Evolutionary conservation across 2,329 filamentous ascomycete genomes (phyloP).

Genomic region (Teratosphaeria gauchensis): DNA sequence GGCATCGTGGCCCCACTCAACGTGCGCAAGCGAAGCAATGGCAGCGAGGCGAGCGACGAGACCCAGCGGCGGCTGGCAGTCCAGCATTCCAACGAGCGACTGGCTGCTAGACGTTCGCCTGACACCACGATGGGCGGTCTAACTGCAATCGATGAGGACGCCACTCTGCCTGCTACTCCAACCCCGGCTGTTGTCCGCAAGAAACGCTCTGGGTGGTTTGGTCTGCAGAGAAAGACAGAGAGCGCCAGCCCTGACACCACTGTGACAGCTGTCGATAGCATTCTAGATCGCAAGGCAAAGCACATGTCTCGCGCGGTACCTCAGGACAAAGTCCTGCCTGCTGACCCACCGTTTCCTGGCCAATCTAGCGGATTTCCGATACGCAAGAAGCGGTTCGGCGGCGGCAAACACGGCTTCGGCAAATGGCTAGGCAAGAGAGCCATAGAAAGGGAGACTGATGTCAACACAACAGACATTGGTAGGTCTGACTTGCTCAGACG

Average conservation of each 20-base stretch:
- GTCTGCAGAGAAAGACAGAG: constrained; percentile 20
- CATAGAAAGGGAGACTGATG: constrained; percentile 18
- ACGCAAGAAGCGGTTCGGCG: constrained; percentile 25
- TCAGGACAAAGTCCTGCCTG: constrained; percentile 20
- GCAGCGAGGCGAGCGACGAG: constrained; percentile 18
- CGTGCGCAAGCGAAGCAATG: constrained; percentile 41
- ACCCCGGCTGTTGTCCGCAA: constrained; percentile 23
- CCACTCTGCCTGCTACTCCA: constrained; percentile 12
- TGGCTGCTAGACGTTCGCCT: constrained; percentile 11
- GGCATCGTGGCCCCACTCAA: constrained; percentile 44
- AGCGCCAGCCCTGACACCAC: background rate
- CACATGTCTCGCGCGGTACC: background rate
- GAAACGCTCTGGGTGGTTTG: constrained; percentile 41
- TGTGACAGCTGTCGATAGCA: constrained; percentile 8
- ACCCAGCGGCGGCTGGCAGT: constrained; percentile 5
- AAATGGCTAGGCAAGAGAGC: constrained; percentile 45
- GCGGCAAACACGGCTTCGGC: constrained; percentile 39
- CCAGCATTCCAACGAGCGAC: constrained; percentile 13
- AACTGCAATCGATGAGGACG: constrained; percentile 21
- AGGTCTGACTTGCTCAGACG: background rate
- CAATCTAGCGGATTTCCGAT: constrained; percentile 36
- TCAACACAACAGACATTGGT: constrained; percentile 3
- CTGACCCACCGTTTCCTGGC: constrained; percentile 21
- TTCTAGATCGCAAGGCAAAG: constrained; percentile 11
- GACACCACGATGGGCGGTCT: constrained; percentile 13